Evolutionary conservation across 163 green algal species (phyloP), one percentile per base, ranked within the genome.

Genomic region (Scenedesmus sp.): DNA sequence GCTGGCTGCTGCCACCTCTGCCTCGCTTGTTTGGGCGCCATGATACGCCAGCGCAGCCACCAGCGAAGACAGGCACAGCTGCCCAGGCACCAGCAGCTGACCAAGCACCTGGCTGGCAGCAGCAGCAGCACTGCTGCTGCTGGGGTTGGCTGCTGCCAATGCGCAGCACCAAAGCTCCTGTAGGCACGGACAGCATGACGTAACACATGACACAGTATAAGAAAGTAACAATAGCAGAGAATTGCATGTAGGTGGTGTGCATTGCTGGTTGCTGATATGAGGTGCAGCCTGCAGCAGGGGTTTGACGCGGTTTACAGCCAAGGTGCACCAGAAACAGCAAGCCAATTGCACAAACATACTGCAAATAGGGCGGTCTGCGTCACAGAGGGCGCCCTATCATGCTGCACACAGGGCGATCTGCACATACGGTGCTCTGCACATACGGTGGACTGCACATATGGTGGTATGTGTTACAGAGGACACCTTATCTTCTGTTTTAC

Each of bases 1-100:
- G 15, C 49, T 59, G 33, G 82, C 85, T 15, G 61, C 72, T 30
- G 89, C 92, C 73, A 82, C 90, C 56, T 94, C 92, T 1, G 20
- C 59, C 30, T 86, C 42, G 5, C 56, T 90, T 13, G 93, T 49
- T 59, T 86, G 72, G 16, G 81, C 88, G 1, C 93, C 94, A 59
- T 92, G 86, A 59, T 93, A 91, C 20, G 84, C 87, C 42, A 96
- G 88, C 15, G 94, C 93, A 37, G 94, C 87, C 2, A 85, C 79
- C 56, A 96, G 90, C 2, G 94, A 92, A 0, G 83, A 43, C 40
- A 91, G 83, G 76, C 90, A 95, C 80, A 94, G 49, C 72, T 87
- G 89, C 26, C 86, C 92, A 22, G 92, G 90, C 18, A 90, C 81
- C 80, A 93, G 88, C 80, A 94, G 61, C 68, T 93, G 92, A 24